Evolutionary conservation across 441 rosid genomes (phyloP), one percentile per base, ranked within the genome.

Genomic region (Jatropha podagrica): DNA sequence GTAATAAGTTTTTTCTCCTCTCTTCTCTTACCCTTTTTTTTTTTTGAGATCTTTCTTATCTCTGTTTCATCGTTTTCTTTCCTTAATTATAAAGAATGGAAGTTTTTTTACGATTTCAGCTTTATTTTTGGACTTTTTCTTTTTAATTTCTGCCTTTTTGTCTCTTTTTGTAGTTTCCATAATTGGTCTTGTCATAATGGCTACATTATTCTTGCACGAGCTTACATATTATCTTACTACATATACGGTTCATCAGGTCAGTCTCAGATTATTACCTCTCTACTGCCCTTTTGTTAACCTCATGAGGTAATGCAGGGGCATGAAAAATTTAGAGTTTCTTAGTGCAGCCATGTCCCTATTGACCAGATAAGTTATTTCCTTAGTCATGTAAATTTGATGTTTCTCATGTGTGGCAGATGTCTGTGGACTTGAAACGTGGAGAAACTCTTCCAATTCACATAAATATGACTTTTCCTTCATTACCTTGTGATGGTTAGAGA

Each of bases 361-460:
- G 48, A 48, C 7, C 7, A 40, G 20, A 15, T 51, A 20, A 27
- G 9, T 72, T 44, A 12, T 67, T 48, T 67, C 0, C 14, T 65
- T 2, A 11, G 63, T 4, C 14, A 71, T 7, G 2, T 18, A 40
- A 15, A 48, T 23, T 67, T 80, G 75, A 83, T 38, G 38, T 65
- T 64, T 23, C 41, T n/a, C 59, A 46, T 79, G 59, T 38, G 4
- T 81, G 51, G 56, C 89, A 94, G 99, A 94, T 94, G 99, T 92
- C 97, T 26, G 99, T 96, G 44, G 99, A 96, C 85, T 84, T 94
- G 88, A 94, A 88, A 83, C 97, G 98, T n/a, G 98, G 99, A 58
- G 97, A 96, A 86, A 92, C 92, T 46, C 99, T 96, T 80, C 99
- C 98, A 32, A 91, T 96, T 85, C 95, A 96, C 85, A 88, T 96